Base-by-base conservation (phyloP, 495 filamentous ascomycete genomes). In the Melanomma pulvis-pyrius region DNA sequence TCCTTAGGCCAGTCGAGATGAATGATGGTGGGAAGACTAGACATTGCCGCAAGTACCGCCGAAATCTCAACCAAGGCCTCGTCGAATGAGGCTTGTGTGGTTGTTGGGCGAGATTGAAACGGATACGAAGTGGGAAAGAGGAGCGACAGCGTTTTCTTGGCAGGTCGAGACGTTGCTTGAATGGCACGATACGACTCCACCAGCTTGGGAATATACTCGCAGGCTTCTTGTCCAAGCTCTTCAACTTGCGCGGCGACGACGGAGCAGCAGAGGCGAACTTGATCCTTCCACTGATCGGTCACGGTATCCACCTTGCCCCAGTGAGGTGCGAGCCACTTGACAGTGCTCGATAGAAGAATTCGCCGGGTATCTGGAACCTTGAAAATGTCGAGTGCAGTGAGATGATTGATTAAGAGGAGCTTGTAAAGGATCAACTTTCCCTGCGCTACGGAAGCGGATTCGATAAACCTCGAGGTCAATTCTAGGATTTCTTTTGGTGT, bases 401-500 rank as follows among this genome's bases (percentile, higher is more conserved):
- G 90, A 73, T 96, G 92, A 72, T 96, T 88, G 67, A 98, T 93
- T 15, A 98, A 82, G 8, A 97, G 85, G 53, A 99, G 82, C 73
- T 96, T 97, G 78, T 96, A 97, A 12, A 98, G 79, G n/a, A 97
- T 82, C 9, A 99, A 81, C 84, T 96, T 97, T 24, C 96, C 93
- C 70, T 92, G 94, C 36, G 96, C 92, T 19, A 83, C 81, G 9
- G 86, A 84, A 78, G 94, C 98, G 12, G 94, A 90, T 73, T 96
- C 91, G 81, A 99, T 87, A 72, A 98, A 96, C 74, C 92, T 90
- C 56, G 93, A 89, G 25, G 93, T 92, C 53, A 98, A 88, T 71
- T 96, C 87, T 57, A 97, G 78, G 62, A 97, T 94, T 74, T 99
- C 93, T 61, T 90, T 89, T 0, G 87, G 86, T 15, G 81, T 85